Conservation (phyloP, 306 rosid genomes). For the Morella rubra region DNA sequence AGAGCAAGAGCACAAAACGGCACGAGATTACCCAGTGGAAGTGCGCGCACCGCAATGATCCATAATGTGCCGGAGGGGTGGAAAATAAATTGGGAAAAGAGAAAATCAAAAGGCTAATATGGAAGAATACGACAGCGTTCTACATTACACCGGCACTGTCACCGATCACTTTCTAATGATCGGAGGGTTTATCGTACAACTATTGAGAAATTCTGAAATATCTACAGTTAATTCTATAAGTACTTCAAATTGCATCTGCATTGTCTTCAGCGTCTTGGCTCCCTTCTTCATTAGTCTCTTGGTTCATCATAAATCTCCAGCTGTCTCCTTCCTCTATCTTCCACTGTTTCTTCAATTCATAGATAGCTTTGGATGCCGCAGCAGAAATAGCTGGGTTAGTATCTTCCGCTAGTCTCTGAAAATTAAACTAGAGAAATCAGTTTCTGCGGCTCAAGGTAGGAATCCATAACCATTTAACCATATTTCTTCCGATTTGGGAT, state of each 20-base stretch:
- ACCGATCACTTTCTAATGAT: slow-evolving; percentile 30
- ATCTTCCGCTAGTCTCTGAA: slow-evolving; percentile 92
- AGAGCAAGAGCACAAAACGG: too few species aligned
- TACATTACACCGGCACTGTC: slow-evolving; percentile 15
- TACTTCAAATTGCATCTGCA: slow-evolving; percentile 34
- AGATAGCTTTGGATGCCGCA: slow-evolving; percentile 83
- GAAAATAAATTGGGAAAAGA: not conserved
- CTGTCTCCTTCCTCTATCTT: slow-evolving; percentile 89
- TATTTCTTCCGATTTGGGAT: not conserved
- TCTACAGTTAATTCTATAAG: slow-evolving; percentile 30
- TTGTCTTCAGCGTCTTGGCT: slow-evolving; percentile 40
- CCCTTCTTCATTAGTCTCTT: slow-evolving; percentile 38
- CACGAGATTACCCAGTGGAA: too few species aligned
- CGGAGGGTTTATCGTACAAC: slow-evolving; percentile 46
- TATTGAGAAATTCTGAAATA: slow-evolving; percentile 39
- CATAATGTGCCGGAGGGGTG: not conserved
- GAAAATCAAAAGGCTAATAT: not conserved
- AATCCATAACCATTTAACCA: not conserved
- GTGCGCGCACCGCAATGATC: too few species aligned
- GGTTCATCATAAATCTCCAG: slow-evolving; percentile 83
- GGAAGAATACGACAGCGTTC: slow-evolving; percentile 19
- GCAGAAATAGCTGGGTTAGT: slow-evolving; percentile 75
- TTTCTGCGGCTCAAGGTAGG: not conserved
- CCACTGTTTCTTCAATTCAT: slow-evolving; percentile 96
- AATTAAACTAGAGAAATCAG: slow-evolving; percentile 25